Conservation (phyloP, 768 basidiomycete genomes). For the Russula sp. region DNA sequence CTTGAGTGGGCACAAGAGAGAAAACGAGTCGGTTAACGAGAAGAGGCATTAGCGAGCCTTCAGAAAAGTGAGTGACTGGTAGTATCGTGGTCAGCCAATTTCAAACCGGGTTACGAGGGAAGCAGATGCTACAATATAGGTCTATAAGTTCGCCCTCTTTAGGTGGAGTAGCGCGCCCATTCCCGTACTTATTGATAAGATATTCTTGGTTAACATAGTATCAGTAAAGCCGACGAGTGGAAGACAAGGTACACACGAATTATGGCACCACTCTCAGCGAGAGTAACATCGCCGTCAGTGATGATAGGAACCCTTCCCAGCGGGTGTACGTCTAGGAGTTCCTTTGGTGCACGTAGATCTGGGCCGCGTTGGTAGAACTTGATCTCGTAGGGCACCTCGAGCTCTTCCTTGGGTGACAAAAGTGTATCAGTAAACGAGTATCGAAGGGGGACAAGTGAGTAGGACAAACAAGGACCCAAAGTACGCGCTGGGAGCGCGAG, state of each 20-base stretch:
- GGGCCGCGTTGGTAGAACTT: conserved; percentile 36
- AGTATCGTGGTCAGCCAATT: not conserved
- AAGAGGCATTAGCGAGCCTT: conserved; percentile 39
- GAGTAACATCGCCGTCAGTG: conserved; percentile 39
- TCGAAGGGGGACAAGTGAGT: not conserved
- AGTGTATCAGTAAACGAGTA: not conserved
- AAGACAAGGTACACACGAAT: conserved; percentile 30
- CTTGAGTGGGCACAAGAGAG: conserved; percentile 28
- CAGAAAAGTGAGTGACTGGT: conserved; percentile 38
- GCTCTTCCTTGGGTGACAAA: conserved; percentile 40
- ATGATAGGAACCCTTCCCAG: conserved; percentile 45
- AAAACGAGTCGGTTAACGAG: conserved; percentile 35
- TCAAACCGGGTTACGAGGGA: not conserved
- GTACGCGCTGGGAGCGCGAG: conserved; percentile 45
- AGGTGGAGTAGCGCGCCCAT: conserved; percentile 25
- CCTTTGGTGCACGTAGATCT: conserved; percentile 33
- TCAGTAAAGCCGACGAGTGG: not conserved
- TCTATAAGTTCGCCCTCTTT: conserved; percentile 33
- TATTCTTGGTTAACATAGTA: conserved; percentile 31
- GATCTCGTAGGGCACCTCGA: conserved; percentile 40
- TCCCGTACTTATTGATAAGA: conserved; percentile 38
- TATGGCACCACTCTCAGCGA: conserved; percentile 43
- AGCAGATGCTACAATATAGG: conserved; percentile 31
- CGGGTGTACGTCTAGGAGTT: conserved; percentile 36
- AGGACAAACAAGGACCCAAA: conserved; percentile 39